Percentiles rank a stretch among this genome's conserved stretches.
Conservation (phyloP, 805 yeast species). For the Pachysolen tannophilus region DNA sequence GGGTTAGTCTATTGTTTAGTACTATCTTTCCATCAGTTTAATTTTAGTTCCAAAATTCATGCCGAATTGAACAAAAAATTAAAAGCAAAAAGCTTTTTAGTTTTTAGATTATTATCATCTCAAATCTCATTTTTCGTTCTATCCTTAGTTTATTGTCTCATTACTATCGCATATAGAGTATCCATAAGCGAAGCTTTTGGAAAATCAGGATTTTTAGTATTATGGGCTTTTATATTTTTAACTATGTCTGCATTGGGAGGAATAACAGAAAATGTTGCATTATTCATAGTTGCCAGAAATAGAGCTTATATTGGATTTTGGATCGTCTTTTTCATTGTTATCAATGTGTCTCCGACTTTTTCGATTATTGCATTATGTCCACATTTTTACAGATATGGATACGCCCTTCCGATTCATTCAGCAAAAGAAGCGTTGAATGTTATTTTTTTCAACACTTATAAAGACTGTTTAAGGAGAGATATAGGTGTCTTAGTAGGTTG, state of each 20-base stretch:
- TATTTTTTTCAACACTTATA: slow-evolving; percentile 46
- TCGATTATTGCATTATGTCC: slow-evolving; percentile 48
- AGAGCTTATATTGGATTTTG: slow-evolving; percentile 62
- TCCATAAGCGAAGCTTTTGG: slow-evolving; percentile 53
- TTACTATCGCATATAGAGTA: slow-evolving; percentile 64
- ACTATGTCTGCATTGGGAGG: slow-evolving; percentile 66
- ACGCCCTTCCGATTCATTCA: slow-evolving; percentile 57
- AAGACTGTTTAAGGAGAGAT: slow-evolving; percentile 52
- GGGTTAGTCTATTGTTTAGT: slow-evolving; percentile 67
- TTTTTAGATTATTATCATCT: slow-evolving; percentile 43
- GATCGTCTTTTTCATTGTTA: slow-evolving; percentile 60
- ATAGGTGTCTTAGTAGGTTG: slow-evolving; percentile 51
- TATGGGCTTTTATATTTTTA: slow-evolving; percentile 57
- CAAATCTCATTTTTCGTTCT: slow-evolving; percentile 48
- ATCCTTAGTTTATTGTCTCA: slow-evolving; percentile 49
- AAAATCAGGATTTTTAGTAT: slow-evolving; percentile 55
- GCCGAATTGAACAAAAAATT: slow-evolving; percentile 38
- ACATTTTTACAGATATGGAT: slow-evolving; percentile 54
- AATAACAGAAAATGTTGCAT: slow-evolving; percentile 54
- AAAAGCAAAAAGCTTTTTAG: slow-evolving; percentile 34
- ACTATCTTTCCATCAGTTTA: slow-evolving; percentile 59
- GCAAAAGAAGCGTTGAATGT: slow-evolving; percentile 51
- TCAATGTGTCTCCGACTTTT: slow-evolving; percentile 58
- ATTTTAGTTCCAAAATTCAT: slow-evolving; percentile 50
- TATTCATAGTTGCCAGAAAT: slow-evolving; percentile 35